Conservation (phyloP, 1,284 basidiomycete species). For the Rhodotorula sp. region DNA sequence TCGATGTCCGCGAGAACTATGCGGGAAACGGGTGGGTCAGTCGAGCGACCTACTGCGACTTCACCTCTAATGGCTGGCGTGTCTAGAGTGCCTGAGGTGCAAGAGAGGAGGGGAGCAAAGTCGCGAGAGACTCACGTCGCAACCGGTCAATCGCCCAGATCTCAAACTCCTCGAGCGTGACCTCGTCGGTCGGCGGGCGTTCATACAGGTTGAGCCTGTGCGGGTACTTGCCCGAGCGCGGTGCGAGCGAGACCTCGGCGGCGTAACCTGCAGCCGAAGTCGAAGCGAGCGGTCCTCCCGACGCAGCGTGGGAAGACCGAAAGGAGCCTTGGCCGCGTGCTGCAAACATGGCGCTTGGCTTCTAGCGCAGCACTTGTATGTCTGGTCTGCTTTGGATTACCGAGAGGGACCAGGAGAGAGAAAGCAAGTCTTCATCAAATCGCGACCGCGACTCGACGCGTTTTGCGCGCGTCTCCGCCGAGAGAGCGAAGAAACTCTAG, state of each 20-base stretch:
- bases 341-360: neutral
- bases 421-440: neutral
- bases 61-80: neutral
- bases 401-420: neutral
- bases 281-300: neutral
- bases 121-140: constrained; percentile 54
- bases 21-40: neutral
- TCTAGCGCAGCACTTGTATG: neutral
- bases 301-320: neutral
- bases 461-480: neutral
- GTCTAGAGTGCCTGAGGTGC: neutral
- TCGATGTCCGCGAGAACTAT: constrained; percentile 89
- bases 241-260: neutral
- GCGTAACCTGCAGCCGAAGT: neutral
- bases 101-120: constrained; percentile 49
- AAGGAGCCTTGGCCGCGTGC: neutral
- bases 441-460: constrained; percentile 4
- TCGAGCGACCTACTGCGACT: neutral
- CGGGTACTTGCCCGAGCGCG: constrained; percentile 55
- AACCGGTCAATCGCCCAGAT: constrained; percentile 84
- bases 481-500: neutral
- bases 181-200: constrained; percentile 78
- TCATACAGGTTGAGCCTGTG: constrained; percentile 84
- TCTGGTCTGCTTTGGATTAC: neutral
- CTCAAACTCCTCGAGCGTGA: constrained; percentile 96